Evolutionary conservation across 108 stramenopile genomes (phyloP).

Genomic region (Fistulifera pelliculosa): DNA sequence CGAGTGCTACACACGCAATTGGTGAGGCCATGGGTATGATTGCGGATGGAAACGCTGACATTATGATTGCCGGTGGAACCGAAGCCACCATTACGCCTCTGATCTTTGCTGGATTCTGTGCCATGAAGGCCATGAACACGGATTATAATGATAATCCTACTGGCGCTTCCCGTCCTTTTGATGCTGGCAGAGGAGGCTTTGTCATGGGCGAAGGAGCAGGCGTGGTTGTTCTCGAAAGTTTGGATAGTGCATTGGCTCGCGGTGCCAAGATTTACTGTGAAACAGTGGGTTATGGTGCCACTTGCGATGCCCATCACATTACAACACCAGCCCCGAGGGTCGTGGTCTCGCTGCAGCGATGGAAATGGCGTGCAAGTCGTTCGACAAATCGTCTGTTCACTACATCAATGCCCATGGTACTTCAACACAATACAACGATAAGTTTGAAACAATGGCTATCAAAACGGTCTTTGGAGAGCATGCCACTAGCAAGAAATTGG

Average conservation of each 20-base stretch:
- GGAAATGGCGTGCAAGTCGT: conserved; percentile 79
- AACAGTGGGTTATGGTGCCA: conserved; percentile 89
- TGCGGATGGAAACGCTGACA: conserved; percentile 74
- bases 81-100: conserved; percentile 92
- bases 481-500: conserved; percentile 70
- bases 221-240: conserved; percentile 85
- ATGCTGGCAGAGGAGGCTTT: conserved; percentile 90
- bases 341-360: conserved; percentile 88
- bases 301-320: conserved; percentile 97
- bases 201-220: conserved; percentile 99
- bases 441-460: conserved; percentile 96
- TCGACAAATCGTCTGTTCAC: conserved; percentile 72
- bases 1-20: conserved; percentile 85
- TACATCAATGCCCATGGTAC: conserved; percentile 98
- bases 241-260: conserved; percentile 84
- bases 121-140: conserved; percentile 92
- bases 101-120: conserved; percentile 86
- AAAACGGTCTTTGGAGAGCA: conserved; percentile 88
- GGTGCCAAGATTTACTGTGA: conserved; percentile 94
- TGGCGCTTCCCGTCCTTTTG: conserved; percentile 89
- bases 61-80: conserved; percentile 89
- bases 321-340: conserved; percentile 95
- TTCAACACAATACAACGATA: conserved; percentile 95
- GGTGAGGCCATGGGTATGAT: conserved; percentile 90
- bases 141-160: conserved; percentile 81